phyloP scores from a whole-genome alignment of 1,139 yeast species.

The Suhomyces terraborum region DNA sequence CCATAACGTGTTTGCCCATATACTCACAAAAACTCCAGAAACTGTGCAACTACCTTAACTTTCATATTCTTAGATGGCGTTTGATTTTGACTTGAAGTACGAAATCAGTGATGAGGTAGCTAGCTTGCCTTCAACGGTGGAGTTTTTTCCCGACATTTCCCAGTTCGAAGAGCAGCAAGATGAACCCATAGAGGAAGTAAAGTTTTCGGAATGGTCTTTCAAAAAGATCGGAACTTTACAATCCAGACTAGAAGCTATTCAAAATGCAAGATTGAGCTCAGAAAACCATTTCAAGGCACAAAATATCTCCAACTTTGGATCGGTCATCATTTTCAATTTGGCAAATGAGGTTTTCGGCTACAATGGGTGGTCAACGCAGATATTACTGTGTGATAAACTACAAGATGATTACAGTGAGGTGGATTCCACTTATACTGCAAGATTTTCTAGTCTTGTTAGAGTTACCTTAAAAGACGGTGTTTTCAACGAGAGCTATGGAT shows the following conservation, averaged over 20 bases:
- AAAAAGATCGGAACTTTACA: conserved; percentile 40
- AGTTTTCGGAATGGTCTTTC: conserved; percentile 31
- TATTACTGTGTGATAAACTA: conserved; percentile 36
- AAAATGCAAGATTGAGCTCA: conserved; percentile 20
- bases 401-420: conserved; percentile 21
- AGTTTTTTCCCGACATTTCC: conserved; percentile 29
- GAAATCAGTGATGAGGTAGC: conserved; percentile 11
- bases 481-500: conserved; percentile 38
- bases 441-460: conserved; percentile 32
- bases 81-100: conserved; percentile 15
- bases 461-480: conserved; percentile 55
- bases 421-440: conserved; percentile 23
- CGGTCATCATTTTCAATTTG: conserved; percentile 41
- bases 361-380: conserved; percentile 64
- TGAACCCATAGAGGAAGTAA: conserved; percentile 1
- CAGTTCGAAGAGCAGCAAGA: conserved; percentile 19
- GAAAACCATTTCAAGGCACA: conserved; percentile 12
- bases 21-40: no score
- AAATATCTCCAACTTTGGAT: conserved; percentile 16
- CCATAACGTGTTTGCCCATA: no score
- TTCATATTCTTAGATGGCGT: conserved; percentile 3
- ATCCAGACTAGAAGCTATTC: conserved; percentile 33
- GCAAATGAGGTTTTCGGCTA: conserved; percentile 70
- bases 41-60: no score
- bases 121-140: conserved; percentile 21